phyloP scores from a whole-genome alignment of 2,329 filamentous ascomycete species.

The Aspergillus piperis region DNA sequence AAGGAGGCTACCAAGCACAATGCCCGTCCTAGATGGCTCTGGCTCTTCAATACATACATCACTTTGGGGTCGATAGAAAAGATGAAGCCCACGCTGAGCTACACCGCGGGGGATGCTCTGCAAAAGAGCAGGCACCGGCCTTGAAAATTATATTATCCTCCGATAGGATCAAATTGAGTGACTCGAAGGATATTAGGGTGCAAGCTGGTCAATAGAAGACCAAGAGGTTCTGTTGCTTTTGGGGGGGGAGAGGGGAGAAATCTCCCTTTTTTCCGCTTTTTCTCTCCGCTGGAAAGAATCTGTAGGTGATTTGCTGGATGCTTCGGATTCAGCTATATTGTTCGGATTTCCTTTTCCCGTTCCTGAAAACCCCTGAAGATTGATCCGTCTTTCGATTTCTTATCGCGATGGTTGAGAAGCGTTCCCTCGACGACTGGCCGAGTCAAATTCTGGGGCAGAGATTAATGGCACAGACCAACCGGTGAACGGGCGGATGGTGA shows the following conservation, averaged over 20 bases:
- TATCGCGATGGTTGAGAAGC: background rate
- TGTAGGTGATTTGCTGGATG: conserved; percentile 4
- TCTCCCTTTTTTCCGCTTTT: background rate
- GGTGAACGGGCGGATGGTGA: background rate
- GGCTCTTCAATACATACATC: conserved; percentile 18
- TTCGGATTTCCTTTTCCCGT: background rate
- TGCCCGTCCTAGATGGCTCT: conserved; percentile 16
- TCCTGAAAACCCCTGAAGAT: background rate
- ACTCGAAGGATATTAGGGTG: background rate
- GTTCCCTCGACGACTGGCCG: background rate
- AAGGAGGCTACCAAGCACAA: background rate
- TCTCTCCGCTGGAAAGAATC: background rate
- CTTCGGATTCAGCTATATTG: background rate
- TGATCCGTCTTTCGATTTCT: background rate
- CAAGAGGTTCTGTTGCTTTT: background rate
- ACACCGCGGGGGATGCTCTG: conserved; percentile 13
- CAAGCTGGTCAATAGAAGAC: background rate
- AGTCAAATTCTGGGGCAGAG: conserved; percentile 6
- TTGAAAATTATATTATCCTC: background rate
- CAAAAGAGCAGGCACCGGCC: conserved; percentile 10
- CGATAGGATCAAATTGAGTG: background rate
- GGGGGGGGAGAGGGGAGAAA: background rate
- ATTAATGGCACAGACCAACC: conserved; percentile 6
- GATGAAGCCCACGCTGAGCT: conserved; percentile 26
- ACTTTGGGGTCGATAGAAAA: conserved; percentile 4